Conservation (phyloP, 2,329 filamentous ascomycete genomes). For the Pseudogymnoascus sp. region DNA sequence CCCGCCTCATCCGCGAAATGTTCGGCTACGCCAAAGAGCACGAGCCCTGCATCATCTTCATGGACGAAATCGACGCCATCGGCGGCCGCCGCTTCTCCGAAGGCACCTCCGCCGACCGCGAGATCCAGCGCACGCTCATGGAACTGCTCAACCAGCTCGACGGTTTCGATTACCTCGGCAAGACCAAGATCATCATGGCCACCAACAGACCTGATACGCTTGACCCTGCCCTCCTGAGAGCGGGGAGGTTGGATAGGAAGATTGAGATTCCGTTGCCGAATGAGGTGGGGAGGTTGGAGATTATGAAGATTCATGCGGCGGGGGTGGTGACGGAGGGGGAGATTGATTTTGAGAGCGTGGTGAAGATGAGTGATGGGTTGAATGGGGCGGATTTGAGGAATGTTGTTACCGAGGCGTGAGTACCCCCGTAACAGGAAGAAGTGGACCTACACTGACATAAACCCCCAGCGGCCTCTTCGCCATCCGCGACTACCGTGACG, state of each 20-base stretch:
- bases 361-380: slow-evolving; percentile 98
- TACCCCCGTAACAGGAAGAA: not conserved
- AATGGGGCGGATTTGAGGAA: slow-evolving; percentile 97
- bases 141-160: slow-evolving; percentile 97
- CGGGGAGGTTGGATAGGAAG: slow-evolving; percentile 90
- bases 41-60: slow-evolving; percentile 99
- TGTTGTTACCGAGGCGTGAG: slow-evolving; percentile 96
- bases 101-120: slow-evolving; percentile 92
- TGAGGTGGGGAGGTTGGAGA: slow-evolving; percentile 90
- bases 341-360: slow-evolving; percentile 96
- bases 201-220: slow-evolving; percentile 96
- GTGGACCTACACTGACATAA: slow-evolving; percentile 21
- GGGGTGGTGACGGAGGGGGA: slow-evolving; percentile 86
- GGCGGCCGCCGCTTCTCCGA: slow-evolving; percentile 94
- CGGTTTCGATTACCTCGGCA: slow-evolving; percentile 97
- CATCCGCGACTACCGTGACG: slow-evolving; percentile 95
- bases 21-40: slow-evolving; percentile 99
- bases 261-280: slow-evolving; percentile 97
- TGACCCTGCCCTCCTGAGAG: slow-evolving; percentile 84
- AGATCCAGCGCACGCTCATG: slow-evolving; percentile 98
- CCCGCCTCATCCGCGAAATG: slow-evolving; percentile 96
- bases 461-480: slow-evolving; percentile 73
- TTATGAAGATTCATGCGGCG: slow-evolving; percentile 92
- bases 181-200: slow-evolving; percentile 99
- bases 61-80: slow-evolving; percentile 99